Evolutionary conservation across 2,329 filamentous ascomycete genomes (phyloP).

Genomic region (Alternaria sp.): DNA sequence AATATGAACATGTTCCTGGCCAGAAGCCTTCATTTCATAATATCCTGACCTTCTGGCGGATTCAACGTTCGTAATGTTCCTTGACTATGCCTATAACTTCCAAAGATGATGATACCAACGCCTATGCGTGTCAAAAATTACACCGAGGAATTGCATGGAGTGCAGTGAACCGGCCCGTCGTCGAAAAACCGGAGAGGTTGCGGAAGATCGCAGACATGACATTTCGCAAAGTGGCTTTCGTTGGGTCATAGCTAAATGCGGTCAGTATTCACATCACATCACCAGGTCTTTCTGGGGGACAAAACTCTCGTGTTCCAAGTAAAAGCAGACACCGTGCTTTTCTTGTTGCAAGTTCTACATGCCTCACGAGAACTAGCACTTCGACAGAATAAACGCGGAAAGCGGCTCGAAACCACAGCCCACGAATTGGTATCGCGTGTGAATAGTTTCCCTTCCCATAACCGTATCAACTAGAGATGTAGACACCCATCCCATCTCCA

Average conservation of each 20-base stretch:
- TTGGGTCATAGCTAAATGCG: not conserved
- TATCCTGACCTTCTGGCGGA: not conserved
- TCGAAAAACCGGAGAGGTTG: fast-evolving
- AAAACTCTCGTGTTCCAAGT: not conserved
- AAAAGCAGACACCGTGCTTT: not conserved
- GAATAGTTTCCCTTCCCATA: not conserved
- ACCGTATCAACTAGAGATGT: not conserved
- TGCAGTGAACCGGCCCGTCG: not conserved
- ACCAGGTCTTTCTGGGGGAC: not conserved
- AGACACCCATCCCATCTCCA: not conserved
- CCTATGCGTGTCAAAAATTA: not conserved
- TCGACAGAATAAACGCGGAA: fast-evolving
- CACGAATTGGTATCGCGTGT: not conserved
- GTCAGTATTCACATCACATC: not conserved
- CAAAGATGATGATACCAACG: not conserved
- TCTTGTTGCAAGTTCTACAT: not conserved
- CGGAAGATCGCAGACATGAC: not conserved
- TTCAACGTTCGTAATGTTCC: not conserved
- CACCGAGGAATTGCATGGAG: not conserved
- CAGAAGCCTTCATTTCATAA: too few species aligned
- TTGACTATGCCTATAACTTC: not conserved
- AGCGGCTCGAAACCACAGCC: not conserved
- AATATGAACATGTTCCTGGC: too few species aligned
- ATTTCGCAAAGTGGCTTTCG: not conserved
- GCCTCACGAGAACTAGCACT: not conserved